phyloP scores from a whole-genome alignment of 2,329 filamentous ascomycete species.

The Calonectria multiphialidica region DNA sequence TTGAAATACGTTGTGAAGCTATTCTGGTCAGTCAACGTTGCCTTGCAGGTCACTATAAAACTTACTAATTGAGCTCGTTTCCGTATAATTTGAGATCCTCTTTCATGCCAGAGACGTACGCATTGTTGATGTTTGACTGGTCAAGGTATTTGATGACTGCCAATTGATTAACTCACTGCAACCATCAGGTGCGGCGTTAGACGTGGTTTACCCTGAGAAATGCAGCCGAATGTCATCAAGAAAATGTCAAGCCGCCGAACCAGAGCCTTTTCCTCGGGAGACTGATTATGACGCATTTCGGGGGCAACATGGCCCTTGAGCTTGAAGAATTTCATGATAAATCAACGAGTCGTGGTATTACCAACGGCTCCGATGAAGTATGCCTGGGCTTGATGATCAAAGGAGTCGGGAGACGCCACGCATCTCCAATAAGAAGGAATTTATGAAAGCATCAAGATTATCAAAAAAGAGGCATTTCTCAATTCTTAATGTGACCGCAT shows the following conservation, averaged over 20 bases:
- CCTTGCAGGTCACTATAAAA: not conserved
- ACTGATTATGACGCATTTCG: not conserved
- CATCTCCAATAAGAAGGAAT: too few relatives aligned
- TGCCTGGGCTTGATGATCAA: too few relatives aligned
- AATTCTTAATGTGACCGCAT: not conserved
- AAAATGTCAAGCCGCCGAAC: slow-evolving; percentile 22
- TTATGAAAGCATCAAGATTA: not conserved
- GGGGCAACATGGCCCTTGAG: not conserved
- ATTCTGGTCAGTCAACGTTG: not conserved
- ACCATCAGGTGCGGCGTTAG: too few relatives aligned
- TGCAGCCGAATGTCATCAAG: slow-evolving; percentile 23
- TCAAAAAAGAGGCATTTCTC: not conserved
- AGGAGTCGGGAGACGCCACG: too few relatives aligned
- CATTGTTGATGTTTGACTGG: slow-evolving; percentile 51
- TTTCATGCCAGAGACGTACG: slow-evolving; percentile 56
- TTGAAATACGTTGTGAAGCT: slow-evolving; percentile 63
- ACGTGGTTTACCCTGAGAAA: slow-evolving; percentile 13
- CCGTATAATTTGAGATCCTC: slow-evolving; percentile 49
- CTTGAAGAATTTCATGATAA: not conserved
- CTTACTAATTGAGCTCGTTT: slow-evolving; percentile 28
- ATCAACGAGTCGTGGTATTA: not conserved
- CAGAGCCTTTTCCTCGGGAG: slow-evolving; percentile 11
- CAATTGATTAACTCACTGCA: not conserved
- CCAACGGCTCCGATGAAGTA: too few relatives aligned
- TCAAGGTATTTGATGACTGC: slow-evolving; percentile 42